Conservation (phyloP, 345 rosid species). For the Acer yangbiense region DNA sequence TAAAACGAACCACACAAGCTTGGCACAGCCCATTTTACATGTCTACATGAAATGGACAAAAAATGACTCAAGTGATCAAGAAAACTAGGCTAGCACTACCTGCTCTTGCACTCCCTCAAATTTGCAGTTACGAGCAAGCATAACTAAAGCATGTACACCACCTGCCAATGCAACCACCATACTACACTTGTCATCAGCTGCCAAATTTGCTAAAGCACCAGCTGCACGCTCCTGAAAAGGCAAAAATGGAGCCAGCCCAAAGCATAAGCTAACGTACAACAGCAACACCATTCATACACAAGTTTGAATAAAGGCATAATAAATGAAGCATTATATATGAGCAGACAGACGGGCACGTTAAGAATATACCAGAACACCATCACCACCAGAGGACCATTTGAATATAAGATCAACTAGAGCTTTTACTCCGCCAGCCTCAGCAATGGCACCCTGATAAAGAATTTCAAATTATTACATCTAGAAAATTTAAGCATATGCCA, state of each 20-base stretch:
- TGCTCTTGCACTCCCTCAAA: slow-evolving; percentile 85
- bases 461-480: slow-evolving; percentile 12
- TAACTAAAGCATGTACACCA: slow-evolving; percentile 78
- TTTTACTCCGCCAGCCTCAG: slow-evolving; percentile 78
- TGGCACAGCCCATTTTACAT: not conserved
- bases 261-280: slow-evolving; percentile 4
- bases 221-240: slow-evolving; percentile 83
- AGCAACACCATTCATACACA: slow-evolving; percentile 6
- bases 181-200: slow-evolving; percentile 87
- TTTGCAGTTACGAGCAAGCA: slow-evolving; percentile 83
- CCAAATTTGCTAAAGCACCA: slow-evolving; percentile 86
- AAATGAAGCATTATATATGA: not conserved
- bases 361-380: slow-evolving; percentile 69
- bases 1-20: not conserved
- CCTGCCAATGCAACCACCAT: slow-evolving; percentile 75
- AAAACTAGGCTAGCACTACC: slow-evolving; percentile 35
- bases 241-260: slow-evolving; percentile 12
- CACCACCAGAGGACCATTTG: slow-evolving; percentile 76
- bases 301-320: not conserved
- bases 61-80: not conserved
- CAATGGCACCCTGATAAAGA: slow-evolving; percentile 61
- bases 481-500: slow-evolving; percentile 4
- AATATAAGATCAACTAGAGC: slow-evolving; percentile 79
- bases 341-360: not conserved
- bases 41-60: not conserved